These are phyloP conservation scores for Coprinellus aureogranulatus DNA, from an alignment of 768 basidiomycete species.

Conservation along the genomic window DNA sequence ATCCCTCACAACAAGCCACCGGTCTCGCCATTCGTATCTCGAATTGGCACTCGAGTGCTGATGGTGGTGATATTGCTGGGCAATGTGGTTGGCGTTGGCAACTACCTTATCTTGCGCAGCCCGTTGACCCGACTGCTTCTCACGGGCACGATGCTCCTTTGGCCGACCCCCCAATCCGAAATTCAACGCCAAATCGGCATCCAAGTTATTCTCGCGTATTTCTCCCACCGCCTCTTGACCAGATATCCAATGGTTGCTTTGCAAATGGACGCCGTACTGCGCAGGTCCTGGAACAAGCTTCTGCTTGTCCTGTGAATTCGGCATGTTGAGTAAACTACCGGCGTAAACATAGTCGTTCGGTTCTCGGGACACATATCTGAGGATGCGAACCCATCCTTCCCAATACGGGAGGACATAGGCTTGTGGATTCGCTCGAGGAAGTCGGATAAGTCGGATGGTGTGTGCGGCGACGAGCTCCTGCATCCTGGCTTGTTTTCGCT, in stretches of 20 bases:
- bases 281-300: background rate
- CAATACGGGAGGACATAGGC: constrained; percentile 59
- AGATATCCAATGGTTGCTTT: background rate
- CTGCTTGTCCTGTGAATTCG: background rate
- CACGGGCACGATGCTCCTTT: background rate
- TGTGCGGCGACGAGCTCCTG: constrained; percentile 3
- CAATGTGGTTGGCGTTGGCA: too few species aligned
- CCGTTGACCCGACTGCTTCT: background rate
- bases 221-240: constrained; percentile 1
- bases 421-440: constrained; percentile 6
- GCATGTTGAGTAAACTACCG: background rate
- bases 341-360: constrained; percentile 6
- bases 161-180: background rate
- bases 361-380: constrained; percentile 40
- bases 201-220: background rate
- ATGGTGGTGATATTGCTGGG: too few species aligned
- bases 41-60: constrained; percentile 3
- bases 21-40: constrained; percentile 59
- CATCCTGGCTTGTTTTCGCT: constrained; percentile 5
- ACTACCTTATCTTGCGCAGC: background rate
- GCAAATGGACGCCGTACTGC: background rate
- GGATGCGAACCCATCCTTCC: constrained; percentile 49
- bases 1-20: constrained; percentile 61
- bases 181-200: constrained; percentile 2
- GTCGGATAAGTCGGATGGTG: constrained; percentile 24